Evolutionary conservation across 2,329 filamentous ascomycete species (phyloP).

Genomic region (Lanzia echinophila): DNA sequence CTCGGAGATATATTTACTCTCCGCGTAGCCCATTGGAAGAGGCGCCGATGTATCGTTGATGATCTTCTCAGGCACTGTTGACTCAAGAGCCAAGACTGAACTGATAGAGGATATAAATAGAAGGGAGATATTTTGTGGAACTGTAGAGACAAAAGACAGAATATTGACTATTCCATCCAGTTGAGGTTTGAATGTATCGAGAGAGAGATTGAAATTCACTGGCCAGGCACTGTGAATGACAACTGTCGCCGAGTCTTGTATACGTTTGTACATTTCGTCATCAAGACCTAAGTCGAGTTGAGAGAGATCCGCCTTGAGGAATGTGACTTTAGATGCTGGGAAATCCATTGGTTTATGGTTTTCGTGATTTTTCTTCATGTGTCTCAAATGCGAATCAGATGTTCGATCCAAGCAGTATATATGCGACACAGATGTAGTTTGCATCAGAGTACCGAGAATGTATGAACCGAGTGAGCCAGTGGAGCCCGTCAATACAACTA

Average conservation of each 20-base stretch:
- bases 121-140: slow-evolving; percentile 11
- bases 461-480: slow-evolving; percentile 44
- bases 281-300: slow-evolving; percentile 41
- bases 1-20: slow-evolving; percentile 25
- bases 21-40: slow-evolving; percentile 21
- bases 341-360: neutral
- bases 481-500: slow-evolving; percentile 39
- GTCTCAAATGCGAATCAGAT: slow-evolving; percentile 3
- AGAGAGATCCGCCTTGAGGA: slow-evolving; percentile 43
- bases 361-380: slow-evolving; percentile 12
- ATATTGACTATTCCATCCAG: slow-evolving; percentile 35
- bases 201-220: slow-evolving; percentile 33
- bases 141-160: slow-evolving; percentile 19
- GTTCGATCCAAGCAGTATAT: slow-evolving; percentile 43
- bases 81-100: slow-evolving; percentile 14
- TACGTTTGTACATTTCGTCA: neutral
- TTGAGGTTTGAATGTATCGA: slow-evolving; percentile 31
- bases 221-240: slow-evolving; percentile 31
- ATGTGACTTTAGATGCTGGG: slow-evolving; percentile 34
- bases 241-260: slow-evolving; percentile 15
- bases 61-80: slow-evolving; percentile 10
- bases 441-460: slow-evolving; percentile 35
- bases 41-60: slow-evolving; percentile 9
- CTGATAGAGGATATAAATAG: slow-evolving; percentile 28
- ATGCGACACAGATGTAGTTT: slow-evolving; percentile 31